These are phyloP conservation scores for Lentinula detonsa DNA, from an alignment of 768 basidiomycete species.

Conservation along the genomic window DNA sequence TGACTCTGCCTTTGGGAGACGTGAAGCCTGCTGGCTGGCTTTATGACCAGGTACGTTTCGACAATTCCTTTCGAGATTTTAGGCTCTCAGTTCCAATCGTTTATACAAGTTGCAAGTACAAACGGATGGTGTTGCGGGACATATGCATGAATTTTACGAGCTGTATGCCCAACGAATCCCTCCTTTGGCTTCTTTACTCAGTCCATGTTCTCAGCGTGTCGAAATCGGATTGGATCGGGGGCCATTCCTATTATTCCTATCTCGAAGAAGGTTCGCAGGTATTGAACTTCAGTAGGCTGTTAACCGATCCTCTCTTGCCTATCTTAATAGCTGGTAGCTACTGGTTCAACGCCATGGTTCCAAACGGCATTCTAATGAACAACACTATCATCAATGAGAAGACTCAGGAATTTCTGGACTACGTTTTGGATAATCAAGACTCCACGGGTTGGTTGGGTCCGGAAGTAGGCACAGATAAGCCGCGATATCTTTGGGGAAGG, in stretches of 20 bases:
- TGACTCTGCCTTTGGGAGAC: slow-evolving; percentile 31
- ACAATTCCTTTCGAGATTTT: background rate
- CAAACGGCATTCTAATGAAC: slow-evolving; percentile 42
- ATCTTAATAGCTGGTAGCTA: slow-evolving; percentile 43
- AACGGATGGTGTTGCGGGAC: slow-evolving; percentile 26
- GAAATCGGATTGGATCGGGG: slow-evolving; percentile 27
- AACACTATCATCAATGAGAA: slow-evolving; percentile 39
- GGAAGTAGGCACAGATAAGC: slow-evolving; percentile 45
- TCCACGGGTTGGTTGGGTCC: slow-evolving; percentile 52
- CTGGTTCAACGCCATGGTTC: slow-evolving; percentile 57
- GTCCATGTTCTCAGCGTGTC: slow-evolving; percentile 16
- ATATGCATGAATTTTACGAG: slow-evolving; percentile 29
- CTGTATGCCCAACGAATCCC: slow-evolving; percentile 15
- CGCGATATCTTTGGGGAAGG: slow-evolving; percentile 51
- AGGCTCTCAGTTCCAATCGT: background rate
- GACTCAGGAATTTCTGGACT: slow-evolving; percentile 42
- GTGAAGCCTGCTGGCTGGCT: slow-evolving; percentile 37
- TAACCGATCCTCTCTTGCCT: background rate
- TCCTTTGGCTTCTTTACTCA: background rate
- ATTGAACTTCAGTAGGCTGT: background rate
- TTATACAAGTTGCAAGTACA: slow-evolving; percentile 22
- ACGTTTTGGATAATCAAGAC: slow-evolving; percentile 47
- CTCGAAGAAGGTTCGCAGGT: slow-evolving; percentile 25
- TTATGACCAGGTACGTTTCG: slow-evolving; percentile 27
- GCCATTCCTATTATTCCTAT: slow-evolving; percentile 24